Evolutionary conservation across 2,329 filamentous ascomycete genomes (phyloP).

Genomic region (Chaetomiaceae sp.): DNA sequence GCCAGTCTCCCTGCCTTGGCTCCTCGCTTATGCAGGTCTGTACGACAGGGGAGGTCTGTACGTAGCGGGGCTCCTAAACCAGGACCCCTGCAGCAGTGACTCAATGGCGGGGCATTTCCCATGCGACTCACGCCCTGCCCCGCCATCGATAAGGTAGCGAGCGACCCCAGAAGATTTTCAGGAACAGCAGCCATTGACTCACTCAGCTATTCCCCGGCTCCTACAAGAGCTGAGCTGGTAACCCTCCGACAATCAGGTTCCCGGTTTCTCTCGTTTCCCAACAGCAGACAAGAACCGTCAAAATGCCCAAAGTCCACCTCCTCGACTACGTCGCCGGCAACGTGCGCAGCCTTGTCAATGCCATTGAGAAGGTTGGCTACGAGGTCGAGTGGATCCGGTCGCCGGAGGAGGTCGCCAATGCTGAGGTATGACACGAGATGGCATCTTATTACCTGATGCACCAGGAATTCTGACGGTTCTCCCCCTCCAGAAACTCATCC

Average conservation of each 20-base stretch:
- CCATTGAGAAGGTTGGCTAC: constrained; percentile 93
- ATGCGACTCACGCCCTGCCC: constrained; percentile 7
- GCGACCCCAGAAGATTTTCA: constrained; percentile 15
- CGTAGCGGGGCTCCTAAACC: too few species aligned
- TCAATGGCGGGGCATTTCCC: constrained; percentile 17
- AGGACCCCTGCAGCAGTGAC: constrained; percentile 11
- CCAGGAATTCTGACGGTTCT: background rate
- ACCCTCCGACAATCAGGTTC: background rate
- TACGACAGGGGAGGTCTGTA: too few species aligned
- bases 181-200: constrained; percentile 16
- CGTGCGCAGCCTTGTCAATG: constrained; percentile 91
- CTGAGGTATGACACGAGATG: constrained; percentile 66
- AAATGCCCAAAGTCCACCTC: constrained; percentile 73
- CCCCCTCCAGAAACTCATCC: constrained; percentile 70
- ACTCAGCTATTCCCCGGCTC: background rate
- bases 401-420: constrained; percentile 77
- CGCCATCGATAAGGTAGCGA: constrained; percentile 12
- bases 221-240: background rate
- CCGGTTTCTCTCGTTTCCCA: background rate
- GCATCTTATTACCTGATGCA: background rate
- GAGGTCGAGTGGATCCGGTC: constrained; percentile 86
- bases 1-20: too few species aligned
- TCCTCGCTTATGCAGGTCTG: too few species aligned
- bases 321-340: constrained; percentile 94
- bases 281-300: constrained; percentile 25